Evolutionary conservation across 345 rosid species (phyloP).

Genomic region (Erucastrum elatum): DNA sequence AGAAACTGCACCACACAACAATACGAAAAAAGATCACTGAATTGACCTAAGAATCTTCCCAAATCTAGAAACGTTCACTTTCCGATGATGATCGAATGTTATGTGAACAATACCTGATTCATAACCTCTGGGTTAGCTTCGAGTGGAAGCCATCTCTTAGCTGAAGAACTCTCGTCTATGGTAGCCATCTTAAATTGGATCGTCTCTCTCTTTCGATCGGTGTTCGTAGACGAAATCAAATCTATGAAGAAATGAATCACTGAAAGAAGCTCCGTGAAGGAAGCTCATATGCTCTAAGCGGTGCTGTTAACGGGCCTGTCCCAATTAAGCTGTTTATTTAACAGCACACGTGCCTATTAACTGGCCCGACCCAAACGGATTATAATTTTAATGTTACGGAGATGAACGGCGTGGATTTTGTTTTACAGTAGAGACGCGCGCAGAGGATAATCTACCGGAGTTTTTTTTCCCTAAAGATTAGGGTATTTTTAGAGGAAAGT

Average conservation of each 20-base stretch:
- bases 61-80: neutral
- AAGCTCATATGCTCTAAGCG: neutral
- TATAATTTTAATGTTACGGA: neutral
- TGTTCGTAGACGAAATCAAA: neutral
- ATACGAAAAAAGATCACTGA: neutral
- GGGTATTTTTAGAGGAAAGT: constrained; percentile 7
- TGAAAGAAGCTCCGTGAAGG: neutral
- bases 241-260: constrained; percentile 5
- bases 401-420: neutral
- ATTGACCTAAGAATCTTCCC: neutral
- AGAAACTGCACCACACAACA: constrained; percentile 56
- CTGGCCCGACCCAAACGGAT: neutral
- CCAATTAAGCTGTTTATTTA: neutral
- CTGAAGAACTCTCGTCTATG: constrained; percentile 47
- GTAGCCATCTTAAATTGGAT: constrained; percentile 55
- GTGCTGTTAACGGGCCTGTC: neutral
- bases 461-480: constrained; percentile 4
- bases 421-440: neutral
- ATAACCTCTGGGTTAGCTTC: constrained; percentile 97
- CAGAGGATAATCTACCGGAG: neutral
- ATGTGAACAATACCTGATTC: constrained; percentile 70
- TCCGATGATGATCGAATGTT: constrained; percentile 23
- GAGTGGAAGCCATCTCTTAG: constrained; percentile 97
- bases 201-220: constrained; percentile 14
- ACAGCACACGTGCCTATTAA: neutral